Conservation (phyloP, 805 yeast species). For the Wickerhamiella australiensis region DNA sequence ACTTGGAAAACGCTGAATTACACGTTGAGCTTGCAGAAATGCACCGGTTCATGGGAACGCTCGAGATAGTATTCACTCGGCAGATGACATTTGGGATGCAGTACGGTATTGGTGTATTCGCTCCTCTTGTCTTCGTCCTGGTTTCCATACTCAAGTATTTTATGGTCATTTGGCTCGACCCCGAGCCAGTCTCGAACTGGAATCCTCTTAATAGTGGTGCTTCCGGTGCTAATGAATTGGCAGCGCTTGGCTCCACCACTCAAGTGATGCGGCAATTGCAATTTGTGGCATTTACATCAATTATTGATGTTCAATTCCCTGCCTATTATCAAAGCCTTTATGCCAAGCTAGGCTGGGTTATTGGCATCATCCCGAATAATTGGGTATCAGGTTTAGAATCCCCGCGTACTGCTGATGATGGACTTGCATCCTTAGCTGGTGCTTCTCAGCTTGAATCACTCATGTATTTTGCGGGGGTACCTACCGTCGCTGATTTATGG, state of each 20-base stretch:
- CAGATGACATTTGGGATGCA: background rate
- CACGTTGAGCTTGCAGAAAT: background rate
- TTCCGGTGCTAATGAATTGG: slow-evolving; percentile 8
- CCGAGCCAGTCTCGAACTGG: slow-evolving; percentile 6
- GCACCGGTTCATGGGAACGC: slow-evolving; percentile 6
- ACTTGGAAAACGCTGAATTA: background rate
- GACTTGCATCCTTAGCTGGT: background rate
- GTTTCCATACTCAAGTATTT: background rate
- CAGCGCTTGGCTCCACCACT: background rate
- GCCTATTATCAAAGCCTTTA: background rate
- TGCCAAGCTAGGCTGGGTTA: background rate
- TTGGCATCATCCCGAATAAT: slow-evolving; percentile 5
- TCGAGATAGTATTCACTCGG: background rate
- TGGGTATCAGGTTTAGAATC: background rate
- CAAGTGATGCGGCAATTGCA: background rate
- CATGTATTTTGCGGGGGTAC: background rate
- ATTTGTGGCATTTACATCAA: background rate
- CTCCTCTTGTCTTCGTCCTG: background rate
- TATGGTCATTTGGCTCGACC: slow-evolving; percentile 4
- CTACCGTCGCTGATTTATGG: slow-evolving; percentile 1
- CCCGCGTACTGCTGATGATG: background rate
- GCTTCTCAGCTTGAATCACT: background rate
- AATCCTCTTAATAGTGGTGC: background rate
- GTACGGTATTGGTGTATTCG: background rate
- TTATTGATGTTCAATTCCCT: slow-evolving; percentile 5